Evolutionary conservation across 805 yeast species (phyloP), one percentile per base, ranked within the genome.

Genomic region (Maudiozyma pseudohumilis): DNA sequence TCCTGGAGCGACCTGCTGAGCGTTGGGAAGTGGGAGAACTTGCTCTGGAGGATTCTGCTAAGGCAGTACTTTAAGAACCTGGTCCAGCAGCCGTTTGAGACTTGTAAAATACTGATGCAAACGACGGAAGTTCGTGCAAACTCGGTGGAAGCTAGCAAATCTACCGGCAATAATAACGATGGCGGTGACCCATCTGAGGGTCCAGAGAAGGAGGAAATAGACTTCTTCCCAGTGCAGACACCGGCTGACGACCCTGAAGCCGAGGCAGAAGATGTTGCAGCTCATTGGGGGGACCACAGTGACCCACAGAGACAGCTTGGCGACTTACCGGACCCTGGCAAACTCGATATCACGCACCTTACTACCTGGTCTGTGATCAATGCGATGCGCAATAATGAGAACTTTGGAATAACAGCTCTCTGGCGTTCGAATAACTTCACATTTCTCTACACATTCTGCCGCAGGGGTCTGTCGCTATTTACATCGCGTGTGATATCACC

Each of bases 1-100:
- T 87, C 79, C 52, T 68, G 80, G 53, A 67, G 62, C 38, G 89
- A 81, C 54, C 75, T 79, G 46, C 68, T 81, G 42, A 85, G 80
- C 48, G 48, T 67, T 44, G 64, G 64, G 45, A 75, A 77, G 52
- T 59, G 82, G 49, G 66, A 66, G 36, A 83, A 76, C 44, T 54
- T 80, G 29, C 65, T 86, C 41, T 59, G 76, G 18, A 66, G 70
- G 53, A 75, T 81, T 32, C 75, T 85, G 43, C 50, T 77, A 35
- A 74, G 75, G 45, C 80, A 77, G 45, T 89, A 92, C 62, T 58
- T 75, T 38, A 77, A 76, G 42, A 75, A 79, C 32, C 57, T 86
- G 23, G 54, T 83, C 7, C 72, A 84, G 15, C 96, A 92, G 59
- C 97, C 98, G 2, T 79, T 88, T 58, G 96, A 89, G 48, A 80